Conservation (phyloP, 352 stramenopile species). For the Globisporangium nagaii region DNA sequence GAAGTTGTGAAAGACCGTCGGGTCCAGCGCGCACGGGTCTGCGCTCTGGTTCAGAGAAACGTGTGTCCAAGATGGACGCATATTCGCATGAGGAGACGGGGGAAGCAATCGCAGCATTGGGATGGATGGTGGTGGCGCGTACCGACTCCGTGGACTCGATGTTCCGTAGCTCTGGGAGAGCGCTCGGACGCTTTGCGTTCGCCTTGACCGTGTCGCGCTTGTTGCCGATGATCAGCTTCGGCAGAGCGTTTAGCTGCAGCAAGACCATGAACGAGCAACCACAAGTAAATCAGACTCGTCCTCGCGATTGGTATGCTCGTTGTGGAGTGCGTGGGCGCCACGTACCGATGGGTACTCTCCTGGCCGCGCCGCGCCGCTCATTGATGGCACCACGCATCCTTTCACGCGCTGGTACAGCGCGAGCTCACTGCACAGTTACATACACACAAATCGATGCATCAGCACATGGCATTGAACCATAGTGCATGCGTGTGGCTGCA, state of each 20-base stretch:
- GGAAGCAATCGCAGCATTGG: no score
- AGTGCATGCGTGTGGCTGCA: no score
- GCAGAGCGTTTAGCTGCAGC: constrained; percentile 35
- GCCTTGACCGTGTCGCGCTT: constrained; percentile 55
- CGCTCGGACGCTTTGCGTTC: constrained; percentile 24
- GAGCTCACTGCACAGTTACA: constrained; percentile 28
- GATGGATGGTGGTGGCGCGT: neutral
- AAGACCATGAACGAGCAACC: neutral
- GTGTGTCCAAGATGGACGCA: neutral
- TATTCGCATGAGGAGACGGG: no score
- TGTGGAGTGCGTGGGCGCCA: no score
- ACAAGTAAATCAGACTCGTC: neutral
- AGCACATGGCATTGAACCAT: neutral
- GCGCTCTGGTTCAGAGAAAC: constrained; percentile 30
- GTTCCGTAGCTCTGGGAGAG: constrained; percentile 35
- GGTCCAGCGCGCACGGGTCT: constrained; percentile 46
- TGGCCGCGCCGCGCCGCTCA: constrained; percentile 11
- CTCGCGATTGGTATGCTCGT: no score
- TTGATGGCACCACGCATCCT: constrained; percentile 45
- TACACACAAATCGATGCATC: neutral
- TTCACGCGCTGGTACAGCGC: constrained; percentile 36
- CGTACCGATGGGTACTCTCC: constrained; percentile 35
- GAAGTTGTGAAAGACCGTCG: constrained; percentile 48
- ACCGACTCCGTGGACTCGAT: constrained; percentile 58
- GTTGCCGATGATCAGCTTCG: constrained; percentile 79